Base-by-base conservation (phyloP, 2,329 filamentous ascomycete species). In the Biscogniauxia mediterranea region DNA sequence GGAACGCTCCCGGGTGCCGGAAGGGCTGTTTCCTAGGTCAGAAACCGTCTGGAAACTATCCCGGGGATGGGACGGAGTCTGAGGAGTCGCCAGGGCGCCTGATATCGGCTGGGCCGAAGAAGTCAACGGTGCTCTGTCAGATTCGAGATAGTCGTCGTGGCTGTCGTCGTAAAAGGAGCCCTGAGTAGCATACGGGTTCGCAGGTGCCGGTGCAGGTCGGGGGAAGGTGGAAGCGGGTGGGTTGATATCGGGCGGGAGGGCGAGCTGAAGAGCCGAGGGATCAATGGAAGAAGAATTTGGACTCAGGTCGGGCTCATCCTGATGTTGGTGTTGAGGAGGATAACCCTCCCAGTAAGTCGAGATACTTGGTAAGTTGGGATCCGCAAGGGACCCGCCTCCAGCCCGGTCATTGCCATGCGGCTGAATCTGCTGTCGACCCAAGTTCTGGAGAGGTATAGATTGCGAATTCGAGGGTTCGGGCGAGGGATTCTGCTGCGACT, bases 361-460 rank as follows among this genome's bases (percentile, higher is more conserved):
- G 60, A 83, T 75, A 46, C 76, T 75, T 1, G 80, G 77, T 28
- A 80, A 69, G 61, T 68, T 70, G 59, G 65, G 67, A 58, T 68
- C 68, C 63, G 70, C 66, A 57, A 66, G 66, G 58, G 67, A 66
- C 21, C 63, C 65, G 51, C 64, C 61, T 49, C 54, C 58, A 50
- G n/a, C 20, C 49, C 61, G 61, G 25, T 65, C 64, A 21, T 55
- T 65, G 55, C 57, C 66, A 62, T 66, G 66, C 56, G 68, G 63
- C 49, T 68, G 66, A 54, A 60, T 61, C 26, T 75, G 72, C 25
- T 74, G 73, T 42, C 59, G 63, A 28, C 63, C 64, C 55, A 91
- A 79, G 68, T 89, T 85, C 75, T 88, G 88, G 61, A 94, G 80
- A 62, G 89, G 90, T 77, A 95, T 93, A 64, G 89, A 88, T 70